Evolutionary conservation across 352 stramenopile genomes (phyloP).

Genomic region (Plasmopara muralis): DNA sequence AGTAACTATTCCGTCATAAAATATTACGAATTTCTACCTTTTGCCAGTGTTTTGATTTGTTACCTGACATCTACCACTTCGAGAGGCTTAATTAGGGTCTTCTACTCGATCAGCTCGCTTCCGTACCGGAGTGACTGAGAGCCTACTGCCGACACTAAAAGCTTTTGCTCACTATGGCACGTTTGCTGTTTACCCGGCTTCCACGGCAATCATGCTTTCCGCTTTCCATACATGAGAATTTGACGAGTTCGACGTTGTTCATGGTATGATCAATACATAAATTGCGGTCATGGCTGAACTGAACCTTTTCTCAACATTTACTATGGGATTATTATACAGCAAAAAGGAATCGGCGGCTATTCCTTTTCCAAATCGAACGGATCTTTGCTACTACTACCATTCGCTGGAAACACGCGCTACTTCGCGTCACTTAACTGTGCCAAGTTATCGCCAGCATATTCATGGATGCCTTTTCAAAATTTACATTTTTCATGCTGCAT

Average conservation of each 20-base stretch:
- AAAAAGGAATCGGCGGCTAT: background rate
- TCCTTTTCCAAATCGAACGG: background rate
- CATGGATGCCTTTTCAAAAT: background rate
- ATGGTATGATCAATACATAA: background rate
- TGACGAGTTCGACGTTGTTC: too few relatives aligned
- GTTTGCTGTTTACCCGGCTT: too few relatives aligned
- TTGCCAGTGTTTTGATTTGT: too few relatives aligned
- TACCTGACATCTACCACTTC: too few relatives aligned
- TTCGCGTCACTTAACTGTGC: background rate
- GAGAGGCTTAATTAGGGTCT: too few relatives aligned
- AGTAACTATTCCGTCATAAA: background rate
- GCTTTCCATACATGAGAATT: too few relatives aligned
- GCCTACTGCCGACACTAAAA: too few relatives aligned
- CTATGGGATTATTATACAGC: conserved; percentile 7
- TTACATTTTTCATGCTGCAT: conserved; percentile 6
- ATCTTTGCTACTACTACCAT: background rate
- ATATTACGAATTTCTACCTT: background rate
- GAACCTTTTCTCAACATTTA: background rate
- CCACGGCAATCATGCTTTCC: too few relatives aligned
- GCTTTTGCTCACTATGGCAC: too few relatives aligned
- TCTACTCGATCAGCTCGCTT: too few relatives aligned
- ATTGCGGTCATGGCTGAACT: conserved; percentile 3
- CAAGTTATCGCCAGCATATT: too few relatives aligned
- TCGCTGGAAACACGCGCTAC: background rate
- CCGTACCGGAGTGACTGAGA: too few relatives aligned